Evolutionary conservation across 306 rosid genomes (phyloP), one percentile per base, ranked within the genome.

Genomic region (Quercus wislizeni): DNA sequence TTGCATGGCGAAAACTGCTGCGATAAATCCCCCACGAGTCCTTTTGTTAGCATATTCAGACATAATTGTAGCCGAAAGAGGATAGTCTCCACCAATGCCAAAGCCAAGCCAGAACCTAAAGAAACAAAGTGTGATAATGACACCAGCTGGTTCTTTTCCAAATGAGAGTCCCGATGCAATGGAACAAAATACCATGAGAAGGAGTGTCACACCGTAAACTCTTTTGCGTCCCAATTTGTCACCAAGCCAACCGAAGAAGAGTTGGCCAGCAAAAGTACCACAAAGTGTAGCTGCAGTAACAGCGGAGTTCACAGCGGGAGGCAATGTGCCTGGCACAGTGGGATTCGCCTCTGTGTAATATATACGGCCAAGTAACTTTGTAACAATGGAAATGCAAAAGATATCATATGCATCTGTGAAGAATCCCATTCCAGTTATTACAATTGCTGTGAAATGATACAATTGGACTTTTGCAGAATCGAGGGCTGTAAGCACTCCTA

Each of bases 211-310:
- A 57, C 83, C 83, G 21, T 79, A 79, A 2, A 79, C 74, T 12
- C 23, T 73, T 18, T 79, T 73, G 1, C 78, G 78, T 64, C 83
- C 83, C 28, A 79, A 62, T 27, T 73, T 73, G 57, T 79, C 83
- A 1, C 83, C 83, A 61, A 79, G 83, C 83, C 83, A 79, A 5
- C 83, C 83, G 57, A 79, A 79, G 74, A 79, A 79, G 57, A 79
- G 78, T 4, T 79, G 83, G 27, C 78, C 83, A 18, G 46, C 74
- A 9, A 79, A 70, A 25, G 83, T 73, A 4, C 83, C 83, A 38
- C 83, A 79, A 21, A 79, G 23, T 12, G 78, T 74, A 6, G 49
- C 82, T 0, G 77, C 77, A 19, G 59, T 79, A 27, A 79, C 82
- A 15, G 72, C 63, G 19, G 46, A 41, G 8, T 41, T 56, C 82